phyloP scores from a whole-genome alignment of 345 rosid genomes.

The Moricandia arvensis region DNA sequence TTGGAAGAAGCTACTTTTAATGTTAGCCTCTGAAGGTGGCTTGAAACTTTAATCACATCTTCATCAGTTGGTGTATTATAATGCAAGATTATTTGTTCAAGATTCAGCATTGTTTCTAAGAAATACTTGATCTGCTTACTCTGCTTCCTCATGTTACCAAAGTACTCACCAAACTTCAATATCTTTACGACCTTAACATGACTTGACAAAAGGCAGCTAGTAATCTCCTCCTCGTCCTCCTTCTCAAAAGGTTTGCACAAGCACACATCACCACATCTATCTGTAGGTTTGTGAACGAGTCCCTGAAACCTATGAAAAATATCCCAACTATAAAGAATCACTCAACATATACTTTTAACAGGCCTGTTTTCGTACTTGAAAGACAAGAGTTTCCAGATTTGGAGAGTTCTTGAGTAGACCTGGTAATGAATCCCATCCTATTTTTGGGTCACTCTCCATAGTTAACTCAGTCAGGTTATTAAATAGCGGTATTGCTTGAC shows the following conservation, averaged over 20 bases:
- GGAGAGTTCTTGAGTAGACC: constrained; percentile 7
- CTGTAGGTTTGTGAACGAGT: neutral
- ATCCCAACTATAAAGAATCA: neutral
- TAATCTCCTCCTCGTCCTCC: neutral
- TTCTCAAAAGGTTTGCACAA: constrained; percentile 1
- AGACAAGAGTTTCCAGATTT: constrained; percentile 15
- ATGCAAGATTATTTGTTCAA: neutral
- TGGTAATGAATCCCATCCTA: constrained; percentile 13
- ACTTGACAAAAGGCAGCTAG: neutral
- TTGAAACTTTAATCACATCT: neutral
- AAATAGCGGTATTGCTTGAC: neutral
- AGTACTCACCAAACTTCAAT: too few relatives aligned
- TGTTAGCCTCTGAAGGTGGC: neutral
- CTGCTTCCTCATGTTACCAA: neutral
- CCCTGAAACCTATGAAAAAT: neutral
- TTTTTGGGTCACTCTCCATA: neutral
- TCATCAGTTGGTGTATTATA: neutral
- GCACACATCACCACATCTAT: constrained; percentile 11
- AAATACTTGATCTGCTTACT: neutral
- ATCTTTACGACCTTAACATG: neutral
- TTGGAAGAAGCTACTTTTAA: constrained; percentile 5
- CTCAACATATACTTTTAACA: neutral
- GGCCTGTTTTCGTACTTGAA: neutral
- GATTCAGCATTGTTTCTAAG: constrained; percentile 12
- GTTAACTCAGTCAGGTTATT: neutral